A percentile compares a stretch with the other conserved stretches of the same genome.
Evolutionary conservation across 2,329 filamentous ascomycete species (phyloP).

Genomic region (Clonostachys rosea): DNA sequence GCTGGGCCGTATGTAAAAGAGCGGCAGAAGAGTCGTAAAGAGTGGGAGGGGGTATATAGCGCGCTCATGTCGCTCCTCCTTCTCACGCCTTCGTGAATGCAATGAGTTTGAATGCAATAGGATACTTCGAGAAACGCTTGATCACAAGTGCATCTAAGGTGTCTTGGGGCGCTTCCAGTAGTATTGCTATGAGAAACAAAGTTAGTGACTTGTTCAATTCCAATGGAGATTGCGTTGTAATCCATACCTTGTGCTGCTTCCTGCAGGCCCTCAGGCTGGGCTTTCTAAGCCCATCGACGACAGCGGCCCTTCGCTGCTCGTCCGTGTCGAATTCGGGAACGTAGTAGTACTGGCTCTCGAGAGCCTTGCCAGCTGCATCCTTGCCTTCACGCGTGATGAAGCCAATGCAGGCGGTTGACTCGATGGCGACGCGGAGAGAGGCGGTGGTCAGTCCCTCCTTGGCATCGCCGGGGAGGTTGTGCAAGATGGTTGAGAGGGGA

Average conservation of each 20-base stretch:
- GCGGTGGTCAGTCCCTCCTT: conserved; percentile 54
- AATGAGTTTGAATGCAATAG: neutral
- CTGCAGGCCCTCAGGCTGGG: conserved; percentile 84
- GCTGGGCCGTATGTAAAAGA: too few species aligned
- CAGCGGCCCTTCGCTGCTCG: conserved; percentile 70
- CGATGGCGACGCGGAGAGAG: conserved; percentile 67
- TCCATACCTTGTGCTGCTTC: conserved; percentile 91
- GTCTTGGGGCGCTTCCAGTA: conserved; percentile 64
- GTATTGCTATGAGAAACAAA: conserved; percentile 48
- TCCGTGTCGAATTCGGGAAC: conserved; percentile 83
- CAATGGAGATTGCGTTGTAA: neutral
- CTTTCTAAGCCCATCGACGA: conserved; percentile 82
- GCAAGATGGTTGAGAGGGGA: conserved; percentile 83
- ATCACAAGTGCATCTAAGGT: conserved; percentile 29
- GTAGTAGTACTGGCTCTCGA: conserved; percentile 98
- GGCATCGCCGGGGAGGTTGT: conserved; percentile 70
- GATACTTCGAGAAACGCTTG: too few species aligned
- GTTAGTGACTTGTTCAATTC: neutral
- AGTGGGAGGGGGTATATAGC: too few species aligned
- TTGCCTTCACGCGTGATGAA: conserved; percentile 89
- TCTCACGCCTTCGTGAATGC: too few species aligned
- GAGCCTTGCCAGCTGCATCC: conserved; percentile 86
- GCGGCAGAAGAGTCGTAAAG: too few species aligned
- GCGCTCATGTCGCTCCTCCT: too few species aligned
- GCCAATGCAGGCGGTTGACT: conserved; percentile 73